Evolutionary conservation across 768 basidiomycete genomes (phyloP), one percentile per base, ranked within the genome.

Genomic region (Thelephora ganbajun): DNA sequence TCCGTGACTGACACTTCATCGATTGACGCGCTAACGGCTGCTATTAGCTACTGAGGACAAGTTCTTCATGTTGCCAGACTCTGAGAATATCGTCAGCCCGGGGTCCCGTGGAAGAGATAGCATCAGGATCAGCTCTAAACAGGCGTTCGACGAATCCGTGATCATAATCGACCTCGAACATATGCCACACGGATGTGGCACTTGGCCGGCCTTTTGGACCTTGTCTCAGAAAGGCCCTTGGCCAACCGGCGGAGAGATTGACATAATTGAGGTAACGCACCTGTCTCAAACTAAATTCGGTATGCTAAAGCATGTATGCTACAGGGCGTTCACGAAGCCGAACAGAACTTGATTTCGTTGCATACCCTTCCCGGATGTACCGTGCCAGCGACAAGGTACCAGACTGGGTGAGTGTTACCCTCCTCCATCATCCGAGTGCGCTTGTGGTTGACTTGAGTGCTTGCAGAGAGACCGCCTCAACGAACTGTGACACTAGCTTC

Each of bases 151-250:
- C 22, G 73, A 78, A 12, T 63, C 69, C 5, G 50, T 79, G 16
- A 52, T 72, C 12, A 62, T 80, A 7, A 62, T 80, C 37, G 74
- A 79, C 50, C 46, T 80, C 22, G 43, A 56, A 34, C 79, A 80
- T 57, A 80, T 81, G 75, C 79, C 79, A 1, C 58, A 63, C 47
- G 79, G 79, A 20, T 77, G 74, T 48, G 61, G 57, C 20, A 76
- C 76, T 14, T 81, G 79, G 79, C 78, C 79, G 2, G 78, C 79
- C 1, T 79, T 72, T 56, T 80, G 79, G 79, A 73, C 75, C 33
- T 48, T 72, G 49, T 76, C 74, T 51, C 43, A 54, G 48, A 43
- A 49, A 33, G 73, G 74, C 0, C 75, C 72, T 5, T 81, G 79
- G 79, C 79, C 80, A 0, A 37, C 63, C 2, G 73, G 73, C n/a